Conservation (phyloP, 331 rosid species). For the Phaseolus coccineus region DNA sequence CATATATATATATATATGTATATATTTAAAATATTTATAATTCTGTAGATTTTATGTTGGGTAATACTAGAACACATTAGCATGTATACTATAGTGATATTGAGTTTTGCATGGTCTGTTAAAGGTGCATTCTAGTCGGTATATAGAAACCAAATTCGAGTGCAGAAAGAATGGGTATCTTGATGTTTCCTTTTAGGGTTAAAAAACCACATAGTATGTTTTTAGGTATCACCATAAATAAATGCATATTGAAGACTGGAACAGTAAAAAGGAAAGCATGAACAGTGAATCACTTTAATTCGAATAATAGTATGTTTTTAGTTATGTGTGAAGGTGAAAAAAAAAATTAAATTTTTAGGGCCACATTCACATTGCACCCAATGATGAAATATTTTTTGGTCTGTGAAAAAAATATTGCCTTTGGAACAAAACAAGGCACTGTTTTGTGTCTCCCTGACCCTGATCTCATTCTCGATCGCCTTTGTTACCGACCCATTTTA, state of each 20-base stretch:
- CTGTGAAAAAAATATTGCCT: conserved; percentile 34
- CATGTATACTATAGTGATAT: too few species aligned
- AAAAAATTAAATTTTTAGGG: neutral
- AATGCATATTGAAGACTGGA: neutral
- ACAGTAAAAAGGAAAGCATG: neutral
- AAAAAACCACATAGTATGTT: neutral
- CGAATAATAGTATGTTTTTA: neutral
- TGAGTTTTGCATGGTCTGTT: too few species aligned
- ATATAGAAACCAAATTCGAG: too few species aligned
- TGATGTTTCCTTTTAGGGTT: neutral
- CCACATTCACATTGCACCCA: neutral
- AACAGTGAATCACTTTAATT: conserved; percentile 2
- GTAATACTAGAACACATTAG: too few species aligned
- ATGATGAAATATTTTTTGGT: conserved; percentile 39
- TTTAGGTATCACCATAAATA: neutral
- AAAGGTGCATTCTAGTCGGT: too few species aligned
- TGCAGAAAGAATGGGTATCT: too few species aligned
- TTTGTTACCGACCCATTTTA: conserved; percentile 30
- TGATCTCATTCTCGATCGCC: conserved; percentile 44
- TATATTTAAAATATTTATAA: too few species aligned
- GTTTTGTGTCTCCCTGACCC: conserved; percentile 31
- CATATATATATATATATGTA: too few species aligned
- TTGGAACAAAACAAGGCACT: conserved; percentile 22
- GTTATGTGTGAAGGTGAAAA: neutral
- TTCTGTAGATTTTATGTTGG: too few species aligned